Evolutionary conservation across 345 rosid genomes (phyloP).

Genomic region (Rhodamnia rubescens): DNA sequence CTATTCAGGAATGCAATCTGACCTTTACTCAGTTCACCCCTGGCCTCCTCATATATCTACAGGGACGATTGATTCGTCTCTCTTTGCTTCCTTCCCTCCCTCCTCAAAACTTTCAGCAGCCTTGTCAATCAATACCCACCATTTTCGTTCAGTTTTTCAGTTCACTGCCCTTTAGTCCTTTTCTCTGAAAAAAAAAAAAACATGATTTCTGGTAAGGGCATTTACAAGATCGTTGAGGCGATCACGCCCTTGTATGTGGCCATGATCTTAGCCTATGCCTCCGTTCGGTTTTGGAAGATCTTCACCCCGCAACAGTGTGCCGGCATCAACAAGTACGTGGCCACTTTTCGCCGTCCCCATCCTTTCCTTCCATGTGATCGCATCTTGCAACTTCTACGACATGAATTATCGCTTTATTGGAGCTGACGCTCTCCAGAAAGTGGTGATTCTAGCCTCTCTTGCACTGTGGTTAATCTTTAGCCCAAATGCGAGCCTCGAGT

Average conservation of each 20-base stretch:
- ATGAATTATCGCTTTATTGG: constrained; percentile 18
- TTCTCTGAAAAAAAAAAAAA: not conserved
- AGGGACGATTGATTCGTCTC: not conserved
- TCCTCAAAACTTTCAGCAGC: not conserved
- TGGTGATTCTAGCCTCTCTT: constrained; percentile 9
- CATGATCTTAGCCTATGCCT: constrained; percentile 20
- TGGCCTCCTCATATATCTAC: not conserved
- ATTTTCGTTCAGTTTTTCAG: not conserved
- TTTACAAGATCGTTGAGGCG: constrained; percentile 17
- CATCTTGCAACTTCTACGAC: constrained; percentile 8
- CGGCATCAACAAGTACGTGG: constrained; percentile 24
- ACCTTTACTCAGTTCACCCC: not conserved
- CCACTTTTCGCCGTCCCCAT: constrained; percentile 19
- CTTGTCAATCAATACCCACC: not conserved
- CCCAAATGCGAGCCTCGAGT: not conserved
- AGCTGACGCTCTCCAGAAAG: constrained; percentile 25
- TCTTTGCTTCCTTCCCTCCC: not conserved
- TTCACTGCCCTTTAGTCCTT: not conserved
- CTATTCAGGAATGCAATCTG: not conserved
- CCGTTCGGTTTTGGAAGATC: constrained; percentile 23
- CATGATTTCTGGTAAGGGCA: constrained; percentile 1
- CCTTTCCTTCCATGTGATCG: constrained; percentile 14
- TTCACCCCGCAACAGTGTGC: constrained; percentile 24
- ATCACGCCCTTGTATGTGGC: constrained; percentile 21
- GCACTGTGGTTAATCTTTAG: constrained; percentile 3